Evolutionary conservation across 2,329 filamentous ascomycete genomes (phyloP).

Genomic region (Fusarium annulatum): DNA sequence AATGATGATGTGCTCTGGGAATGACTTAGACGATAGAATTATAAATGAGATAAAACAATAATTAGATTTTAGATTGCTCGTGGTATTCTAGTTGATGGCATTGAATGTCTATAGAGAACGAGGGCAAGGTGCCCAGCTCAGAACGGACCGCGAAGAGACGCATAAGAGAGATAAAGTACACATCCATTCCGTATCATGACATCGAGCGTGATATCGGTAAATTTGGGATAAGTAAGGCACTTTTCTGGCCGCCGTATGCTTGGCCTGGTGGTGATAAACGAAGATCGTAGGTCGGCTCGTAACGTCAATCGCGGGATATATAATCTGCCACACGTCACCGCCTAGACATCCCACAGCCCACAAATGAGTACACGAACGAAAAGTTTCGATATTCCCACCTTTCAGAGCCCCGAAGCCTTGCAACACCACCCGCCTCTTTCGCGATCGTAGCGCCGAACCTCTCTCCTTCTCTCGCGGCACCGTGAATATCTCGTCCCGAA

Average conservation of each 20-base stretch:
- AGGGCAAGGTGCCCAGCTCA: not conserved
- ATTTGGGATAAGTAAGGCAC: not conserved
- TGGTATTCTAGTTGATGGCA: not conserved
- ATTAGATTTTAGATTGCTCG: not conserved
- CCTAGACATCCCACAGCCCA: slow-evolving; percentile 56
- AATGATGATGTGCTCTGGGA: not conserved
- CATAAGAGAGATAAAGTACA: not conserved
- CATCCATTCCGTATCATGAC: not conserved
- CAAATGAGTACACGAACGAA: slow-evolving; percentile 54
- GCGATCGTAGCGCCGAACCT: slow-evolving; percentile 44
- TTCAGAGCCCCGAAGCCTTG: slow-evolving; percentile 43
- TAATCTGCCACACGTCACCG: slow-evolving; percentile 54
- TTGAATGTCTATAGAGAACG: not conserved
- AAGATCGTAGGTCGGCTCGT: slow-evolving; percentile 10
- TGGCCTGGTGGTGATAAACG: slow-evolving; percentile 9
- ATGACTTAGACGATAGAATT: slow-evolving; percentile 10
- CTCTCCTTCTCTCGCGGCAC: slow-evolving; percentile 37
- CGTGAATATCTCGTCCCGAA: slow-evolving; percentile 40
- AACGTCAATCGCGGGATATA: slow-evolving; percentile 22
- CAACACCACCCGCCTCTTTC: slow-evolving; percentile 44
- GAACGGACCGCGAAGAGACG: not conserved
- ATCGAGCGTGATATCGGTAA: not conserved
- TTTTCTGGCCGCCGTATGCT: not conserved
- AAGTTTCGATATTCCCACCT: slow-evolving; percentile 57
- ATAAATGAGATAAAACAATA: slow-evolving; percentile 20